phyloP scores from a whole-genome alignment of 345 rosid species.

The Aethionema arabicum region DNA sequence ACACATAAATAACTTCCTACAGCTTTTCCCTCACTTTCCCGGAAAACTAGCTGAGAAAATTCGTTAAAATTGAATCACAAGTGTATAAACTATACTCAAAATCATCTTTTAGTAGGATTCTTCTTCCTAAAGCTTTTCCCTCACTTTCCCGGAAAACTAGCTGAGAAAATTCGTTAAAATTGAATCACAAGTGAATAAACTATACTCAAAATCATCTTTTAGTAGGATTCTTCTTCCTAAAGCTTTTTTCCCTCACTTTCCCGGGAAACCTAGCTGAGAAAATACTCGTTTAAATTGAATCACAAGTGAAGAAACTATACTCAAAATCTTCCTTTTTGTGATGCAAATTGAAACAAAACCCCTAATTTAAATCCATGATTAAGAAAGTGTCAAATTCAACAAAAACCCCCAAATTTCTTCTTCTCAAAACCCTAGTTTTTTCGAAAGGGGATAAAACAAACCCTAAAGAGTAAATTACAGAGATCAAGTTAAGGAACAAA shows the following conservation, averaged over 20 bases:
- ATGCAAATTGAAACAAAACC: background rate
- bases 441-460: background rate
- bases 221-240: too few relatives aligned
- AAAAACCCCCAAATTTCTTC: background rate
- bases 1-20: too few relatives aligned
- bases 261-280: background rate
- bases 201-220: too few relatives aligned
- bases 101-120: background rate
- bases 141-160: background rate
- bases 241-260: background rate
- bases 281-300: too few relatives aligned
- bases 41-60: too few relatives aligned
- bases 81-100: background rate
- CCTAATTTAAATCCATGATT: background rate
- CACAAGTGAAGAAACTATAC: too few relatives aligned
- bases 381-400: background rate
- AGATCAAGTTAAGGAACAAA: constrained; percentile 14
- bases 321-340: background rate
- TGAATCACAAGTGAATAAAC: too few relatives aligned
- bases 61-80: too few relatives aligned
- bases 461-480: background rate
- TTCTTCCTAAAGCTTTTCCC: background rate
- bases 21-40: too few relatives aligned
- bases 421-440: constrained; percentile 6
- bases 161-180: too few relatives aligned